These are phyloP conservation scores for Calophaca sinica DNA, from an alignment of 306 rosid genomes.

Conservation along the genomic window DNA sequence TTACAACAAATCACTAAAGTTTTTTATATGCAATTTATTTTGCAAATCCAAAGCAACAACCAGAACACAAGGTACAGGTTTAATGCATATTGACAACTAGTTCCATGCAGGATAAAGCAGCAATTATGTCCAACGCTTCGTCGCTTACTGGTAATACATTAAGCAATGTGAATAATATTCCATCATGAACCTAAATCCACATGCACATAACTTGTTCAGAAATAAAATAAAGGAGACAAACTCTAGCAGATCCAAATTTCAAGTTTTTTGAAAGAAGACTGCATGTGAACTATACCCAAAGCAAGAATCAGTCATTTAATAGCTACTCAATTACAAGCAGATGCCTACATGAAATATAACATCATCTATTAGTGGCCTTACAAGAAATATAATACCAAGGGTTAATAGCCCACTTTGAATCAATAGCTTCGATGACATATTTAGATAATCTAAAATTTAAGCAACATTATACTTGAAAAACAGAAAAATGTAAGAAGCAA, in stretches of 20 bases:
- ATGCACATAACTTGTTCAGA: not conserved
- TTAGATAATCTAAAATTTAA: conserved; percentile 20
- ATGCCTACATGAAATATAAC: conserved; percentile 1
- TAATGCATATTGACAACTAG: conserved; percentile 11
- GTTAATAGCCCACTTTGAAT: not conserved
- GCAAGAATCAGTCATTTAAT: not conserved
- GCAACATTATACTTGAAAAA: conserved; percentile 9
- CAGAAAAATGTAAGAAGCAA: conserved; percentile 42
- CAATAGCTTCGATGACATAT: not conserved
- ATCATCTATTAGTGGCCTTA: not conserved
- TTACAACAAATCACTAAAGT: not conserved
- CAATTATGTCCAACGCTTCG: not conserved
- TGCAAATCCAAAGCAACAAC: not conserved
- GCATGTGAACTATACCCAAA: not conserved
- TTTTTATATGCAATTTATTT: not conserved
- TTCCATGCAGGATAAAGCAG: not conserved
- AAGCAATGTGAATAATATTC: not conserved
- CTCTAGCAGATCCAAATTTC: conserved; percentile 18
- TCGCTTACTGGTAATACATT: conserved; percentile 11
- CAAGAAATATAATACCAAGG: conserved; percentile 9
- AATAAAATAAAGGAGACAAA: conserved; percentile 6
- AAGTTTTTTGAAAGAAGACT: not conserved
- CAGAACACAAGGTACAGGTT: not conserved
- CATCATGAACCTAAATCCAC: conserved; percentile 10
- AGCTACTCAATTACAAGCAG: conserved; percentile 21